phyloP scores from a whole-genome alignment of 2,329 filamentous ascomycete species.

The Paracamarosporium sp. region DNA sequence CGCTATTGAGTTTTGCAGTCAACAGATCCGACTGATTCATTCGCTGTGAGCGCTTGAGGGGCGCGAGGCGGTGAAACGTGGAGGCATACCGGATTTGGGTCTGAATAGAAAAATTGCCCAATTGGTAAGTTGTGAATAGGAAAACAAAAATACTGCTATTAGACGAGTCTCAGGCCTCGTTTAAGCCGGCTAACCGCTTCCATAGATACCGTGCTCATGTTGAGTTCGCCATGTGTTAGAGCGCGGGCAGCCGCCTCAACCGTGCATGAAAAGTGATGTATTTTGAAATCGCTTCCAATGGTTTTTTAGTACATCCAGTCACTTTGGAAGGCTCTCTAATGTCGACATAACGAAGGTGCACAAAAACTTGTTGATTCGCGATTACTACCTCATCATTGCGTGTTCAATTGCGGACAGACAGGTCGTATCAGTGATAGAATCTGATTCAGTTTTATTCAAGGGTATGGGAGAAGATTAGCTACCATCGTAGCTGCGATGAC shows the following conservation, averaged over 20 bases:
- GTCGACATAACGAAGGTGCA: no score
- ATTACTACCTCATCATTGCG: no score
- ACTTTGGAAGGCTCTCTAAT: background rate
- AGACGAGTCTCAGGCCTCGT: conserved; percentile 30
- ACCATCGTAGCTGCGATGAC: no score
- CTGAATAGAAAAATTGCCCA: conserved; percentile 38
- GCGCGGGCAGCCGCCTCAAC: background rate
- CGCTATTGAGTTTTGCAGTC: background rate
- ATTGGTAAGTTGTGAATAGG: conserved; percentile 27
- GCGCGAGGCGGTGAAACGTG: conserved; percentile 21
- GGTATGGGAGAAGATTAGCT: no score
- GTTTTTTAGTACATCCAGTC: background rate
- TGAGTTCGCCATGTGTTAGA: background rate
- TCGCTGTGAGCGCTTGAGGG: background rate
- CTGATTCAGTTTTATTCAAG: no score
- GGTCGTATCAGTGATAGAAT: no score
- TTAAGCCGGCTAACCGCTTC: no score
- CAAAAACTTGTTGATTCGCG: no score
- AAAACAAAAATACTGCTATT: conserved; percentile 13
- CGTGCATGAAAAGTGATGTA: background rate
- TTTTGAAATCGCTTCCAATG: background rate
- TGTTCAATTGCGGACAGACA: no score
- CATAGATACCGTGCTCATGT: background rate
- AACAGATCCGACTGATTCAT: background rate
- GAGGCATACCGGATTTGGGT: conserved; percentile 32